Conservation (phyloP, 148 eudicot species). For the Nepenthes mirabilis region DNA sequence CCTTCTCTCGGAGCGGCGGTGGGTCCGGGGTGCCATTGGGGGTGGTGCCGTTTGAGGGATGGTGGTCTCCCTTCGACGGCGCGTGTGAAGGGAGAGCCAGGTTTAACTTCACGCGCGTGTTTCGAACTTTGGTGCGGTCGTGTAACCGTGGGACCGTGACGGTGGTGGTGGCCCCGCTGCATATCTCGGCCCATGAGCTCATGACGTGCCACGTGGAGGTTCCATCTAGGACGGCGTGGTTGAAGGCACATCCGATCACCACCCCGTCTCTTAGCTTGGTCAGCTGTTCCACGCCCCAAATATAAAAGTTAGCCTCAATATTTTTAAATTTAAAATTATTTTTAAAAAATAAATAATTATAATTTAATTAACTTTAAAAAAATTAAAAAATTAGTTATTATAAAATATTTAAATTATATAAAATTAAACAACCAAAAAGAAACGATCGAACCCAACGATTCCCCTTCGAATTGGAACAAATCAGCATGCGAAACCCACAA, state of each 20-base stretch:
- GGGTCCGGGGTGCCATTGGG: conserved; percentile 5
- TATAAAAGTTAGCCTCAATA: not conserved
- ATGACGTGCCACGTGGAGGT: conserved; percentile 96
- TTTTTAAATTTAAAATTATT: too few species aligned
- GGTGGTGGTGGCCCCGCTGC: conserved; percentile 40
- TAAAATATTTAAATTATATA: too few species aligned
- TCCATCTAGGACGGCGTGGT: conserved; percentile 90
- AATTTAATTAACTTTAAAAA: too few species aligned
- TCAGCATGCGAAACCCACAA: too few species aligned
- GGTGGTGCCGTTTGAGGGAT: conserved; percentile 2
- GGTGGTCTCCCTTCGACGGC: conserved; percentile 18
- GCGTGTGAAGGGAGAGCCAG: conserved; percentile 39
- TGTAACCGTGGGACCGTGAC: conserved; percentile 51
- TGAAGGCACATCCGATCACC: conserved; percentile 73
- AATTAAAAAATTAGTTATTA: too few species aligned
- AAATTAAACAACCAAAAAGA: too few species aligned
- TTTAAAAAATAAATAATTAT: too few species aligned
- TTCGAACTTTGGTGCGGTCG: conserved; percentile 73
- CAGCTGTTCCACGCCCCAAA: conserved; percentile 28
- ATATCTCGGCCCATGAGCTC: conserved; percentile 75
- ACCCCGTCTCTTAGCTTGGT: conserved; percentile 84
- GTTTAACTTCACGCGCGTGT: conserved; percentile 61
- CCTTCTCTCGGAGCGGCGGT: conserved; percentile 48
- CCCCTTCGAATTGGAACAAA: too few species aligned
- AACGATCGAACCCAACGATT: too few species aligned